A percentile compares a stretch with the other conserved stretches of the same genome.
Evolutionary conservation across 2,329 filamentous ascomycete genomes (phyloP).

Genomic region (Fusarium sacchari): DNA sequence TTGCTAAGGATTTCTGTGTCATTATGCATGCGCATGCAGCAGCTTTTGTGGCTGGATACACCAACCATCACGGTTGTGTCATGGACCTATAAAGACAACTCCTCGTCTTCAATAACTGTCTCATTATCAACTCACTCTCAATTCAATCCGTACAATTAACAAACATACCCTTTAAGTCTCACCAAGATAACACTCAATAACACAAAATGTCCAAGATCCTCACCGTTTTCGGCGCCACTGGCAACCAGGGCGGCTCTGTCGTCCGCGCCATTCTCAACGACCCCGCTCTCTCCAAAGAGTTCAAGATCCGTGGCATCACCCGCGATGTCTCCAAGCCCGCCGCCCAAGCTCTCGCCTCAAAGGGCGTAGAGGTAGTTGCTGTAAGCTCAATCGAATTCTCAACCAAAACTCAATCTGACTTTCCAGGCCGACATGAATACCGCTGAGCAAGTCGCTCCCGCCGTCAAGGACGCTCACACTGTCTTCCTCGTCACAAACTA

Average conservation of each 20-base stretch:
- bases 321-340: conserved; percentile 55
- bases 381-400: conserved; percentile 32
- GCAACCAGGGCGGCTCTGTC: conserved; percentile 61
- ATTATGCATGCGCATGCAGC: background rate
- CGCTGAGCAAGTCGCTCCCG: conserved; percentile 47
- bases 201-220: conserved; percentile 50
- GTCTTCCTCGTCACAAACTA: conserved; percentile 56
- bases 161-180: no score
- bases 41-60: conserved; percentile 2
- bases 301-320: conserved; percentile 58
- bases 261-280: conserved; percentile 57
- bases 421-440: conserved; percentile 55
- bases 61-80: conserved; percentile 9
- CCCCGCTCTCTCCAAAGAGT: conserved; percentile 55
- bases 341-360: conserved; percentile 50
- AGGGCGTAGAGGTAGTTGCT: conserved; percentile 56
- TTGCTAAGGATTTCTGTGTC: conserved; percentile 23
- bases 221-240: conserved; percentile 60
- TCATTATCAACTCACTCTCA: background rate
- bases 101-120: background rate
- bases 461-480: conserved; percentile 55
- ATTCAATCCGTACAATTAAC: rapidly evolving
- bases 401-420: background rate
- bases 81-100: conserved; percentile 15
- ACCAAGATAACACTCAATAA: background rate